phyloP scores from a whole-genome alignment of 2,329 filamentous ascomycete species.

The Paecilomyces fulvus region DNA sequence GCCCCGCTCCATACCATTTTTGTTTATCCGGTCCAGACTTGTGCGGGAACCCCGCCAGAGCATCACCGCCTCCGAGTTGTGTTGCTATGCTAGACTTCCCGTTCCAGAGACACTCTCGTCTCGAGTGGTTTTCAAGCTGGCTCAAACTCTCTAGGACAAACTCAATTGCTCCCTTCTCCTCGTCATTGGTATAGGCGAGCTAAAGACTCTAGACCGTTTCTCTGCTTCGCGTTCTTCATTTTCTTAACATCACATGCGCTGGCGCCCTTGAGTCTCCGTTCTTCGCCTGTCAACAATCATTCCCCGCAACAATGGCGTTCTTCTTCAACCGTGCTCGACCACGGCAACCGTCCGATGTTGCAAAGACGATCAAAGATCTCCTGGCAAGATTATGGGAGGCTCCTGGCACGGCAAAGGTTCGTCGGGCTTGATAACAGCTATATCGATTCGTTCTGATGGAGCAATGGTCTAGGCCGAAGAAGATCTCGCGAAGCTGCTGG shows the following conservation, averaged over 20 bases:
- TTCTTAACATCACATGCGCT: constrained; percentile 1
- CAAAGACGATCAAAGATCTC: constrained; percentile 55
- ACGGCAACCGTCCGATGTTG: constrained; percentile 55
- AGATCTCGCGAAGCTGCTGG: constrained; percentile 75
- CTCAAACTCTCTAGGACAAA: background rate
- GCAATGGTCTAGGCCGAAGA: constrained; percentile 58
- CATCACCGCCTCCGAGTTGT: constrained; percentile 6
- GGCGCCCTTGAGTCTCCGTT: constrained; percentile 5
- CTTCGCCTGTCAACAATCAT: constrained; percentile 6
- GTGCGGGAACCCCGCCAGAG: constrained; percentile 6
- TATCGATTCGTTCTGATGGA: constrained; percentile 7
- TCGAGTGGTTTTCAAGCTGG: background rate
- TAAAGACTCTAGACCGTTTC: background rate
- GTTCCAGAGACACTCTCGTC: constrained; percentile 4
- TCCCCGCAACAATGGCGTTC: constrained; percentile 52
- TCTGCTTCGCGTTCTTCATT: background rate
- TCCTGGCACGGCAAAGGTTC: constrained; percentile 48
- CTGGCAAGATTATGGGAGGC: constrained; percentile 53
- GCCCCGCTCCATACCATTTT: constrained; percentile 1
- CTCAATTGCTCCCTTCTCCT: background rate
- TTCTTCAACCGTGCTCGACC: constrained; percentile 56
- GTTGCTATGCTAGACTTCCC: constrained; percentile 10
- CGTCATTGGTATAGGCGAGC: background rate
- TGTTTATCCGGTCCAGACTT: background rate
- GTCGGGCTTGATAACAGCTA: constrained; percentile 2